These are phyloP conservation scores for Tetrapisispora fleetii DNA, from an alignment of 805 yeast genomes.

Conservation along the genomic window DNA sequence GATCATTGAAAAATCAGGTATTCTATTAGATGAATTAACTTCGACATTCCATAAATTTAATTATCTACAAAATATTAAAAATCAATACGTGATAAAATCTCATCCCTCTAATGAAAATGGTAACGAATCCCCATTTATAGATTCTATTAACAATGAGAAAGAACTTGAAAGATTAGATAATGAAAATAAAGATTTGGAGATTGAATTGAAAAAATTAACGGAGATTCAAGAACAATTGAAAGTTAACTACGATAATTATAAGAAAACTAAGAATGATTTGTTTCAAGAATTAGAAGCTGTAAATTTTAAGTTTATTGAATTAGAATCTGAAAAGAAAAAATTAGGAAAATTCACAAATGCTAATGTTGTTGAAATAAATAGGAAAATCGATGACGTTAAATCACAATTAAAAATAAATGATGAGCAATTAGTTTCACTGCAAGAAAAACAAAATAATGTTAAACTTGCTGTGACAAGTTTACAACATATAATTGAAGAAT, in stretches of 20 bases:
- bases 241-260: conserved; percentile 53
- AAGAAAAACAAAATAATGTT: conserved; percentile 40
- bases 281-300: conserved; percentile 52
- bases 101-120: conserved; percentile 18
- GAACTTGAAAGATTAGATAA: conserved; percentile 36
- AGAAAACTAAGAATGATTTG: conserved; percentile 48
- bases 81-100: conserved; percentile 17
- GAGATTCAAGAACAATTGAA: conserved; percentile 53
- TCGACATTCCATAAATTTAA: conserved; percentile 35
- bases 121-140: conserved; percentile 4
- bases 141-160: conserved; percentile 7
- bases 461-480: conserved; percentile 50
- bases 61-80: conserved; percentile 29
- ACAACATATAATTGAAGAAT: conserved; percentile 27
- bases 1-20: conserved; percentile 45
- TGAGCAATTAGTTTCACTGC: conserved; percentile 32
- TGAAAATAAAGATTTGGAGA: conserved; percentile 48
- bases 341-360: conserved; percentile 51
- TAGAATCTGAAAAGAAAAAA: conserved; percentile 49
- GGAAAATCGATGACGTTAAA: conserved; percentile 44
- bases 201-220: conserved; percentile 51
- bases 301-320: conserved; percentile 45
- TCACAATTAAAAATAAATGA: conserved; percentile 35
- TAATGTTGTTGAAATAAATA: conserved; percentile 45
- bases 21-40: conserved; percentile 37